Evolutionary conservation across 768 basidiomycete species (phyloP), one percentile per base, ranked within the genome.

Genomic region (Sporobolomyces roseus): DNA sequence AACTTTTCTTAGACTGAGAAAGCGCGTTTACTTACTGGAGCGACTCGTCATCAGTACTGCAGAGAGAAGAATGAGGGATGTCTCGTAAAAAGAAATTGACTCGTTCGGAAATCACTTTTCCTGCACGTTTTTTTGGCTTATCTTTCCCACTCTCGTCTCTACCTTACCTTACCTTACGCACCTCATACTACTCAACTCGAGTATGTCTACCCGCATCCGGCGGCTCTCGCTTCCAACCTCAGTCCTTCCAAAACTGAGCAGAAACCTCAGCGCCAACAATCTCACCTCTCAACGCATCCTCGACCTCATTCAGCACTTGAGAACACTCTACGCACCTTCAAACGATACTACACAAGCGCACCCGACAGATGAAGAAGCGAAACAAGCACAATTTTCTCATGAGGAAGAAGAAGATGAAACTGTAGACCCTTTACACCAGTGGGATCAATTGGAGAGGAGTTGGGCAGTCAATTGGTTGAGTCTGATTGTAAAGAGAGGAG

Each of bases 371-470:
- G 63, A 46, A 23, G 49, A 46, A 1, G 53, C 55, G 12, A 45
- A 55, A 56, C 46, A 45, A 43, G 25, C 60, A 13, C n/a, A 10
- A 9, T 33, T 51, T 51, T 61, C 65, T 29, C 29, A n/a, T 35
- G 50, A 66, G 35, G 55, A 66, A 49, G 65, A 56, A 21, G 63
- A 70, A 45, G 53, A 56, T 49, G 46, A 55, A 12, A 33, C 46
- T 4, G 48, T 65, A 27, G 68, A 65, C 41, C 68, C 68, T 29
- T 49, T 70, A n/a, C 48, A 36, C n/a, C 46, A 56, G 32, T 63
- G 65, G 38, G 68, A 70, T 41, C 63, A 64, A 21, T 70, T 70
- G n/a, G 68, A 70, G 33, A 45, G 68, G 9, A 51, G 38, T 5
- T 70, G 64, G 63, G 53, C 68, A 6, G 29, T 56, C 46, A 65